These are phyloP conservation scores for Chaetomium fimeti DNA, from an alignment of 495 filamentous ascomycete genomes.

Conservation along the genomic window DNA sequence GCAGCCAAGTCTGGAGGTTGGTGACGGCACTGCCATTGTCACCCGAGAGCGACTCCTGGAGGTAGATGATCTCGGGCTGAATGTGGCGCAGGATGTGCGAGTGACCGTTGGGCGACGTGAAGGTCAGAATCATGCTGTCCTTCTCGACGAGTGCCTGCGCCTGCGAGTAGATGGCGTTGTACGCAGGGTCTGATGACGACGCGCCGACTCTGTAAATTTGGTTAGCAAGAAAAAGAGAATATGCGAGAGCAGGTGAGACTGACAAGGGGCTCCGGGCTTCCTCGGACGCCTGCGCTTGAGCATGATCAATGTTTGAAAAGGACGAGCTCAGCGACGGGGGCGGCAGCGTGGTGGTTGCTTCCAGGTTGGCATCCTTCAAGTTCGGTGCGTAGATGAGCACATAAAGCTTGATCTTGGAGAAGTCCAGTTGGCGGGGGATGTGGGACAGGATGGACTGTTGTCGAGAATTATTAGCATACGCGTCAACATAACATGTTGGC, in stretches of 20 bases:
- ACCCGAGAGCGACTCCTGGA: constrained; percentile 76
- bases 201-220: constrained; percentile 30
- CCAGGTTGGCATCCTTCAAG: constrained; percentile 62
- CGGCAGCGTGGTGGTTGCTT: constrained; percentile 49
- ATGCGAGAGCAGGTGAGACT: constrained; percentile 24
- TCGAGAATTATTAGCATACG: not conserved
- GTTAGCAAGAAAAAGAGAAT: constrained; percentile 8
- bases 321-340: constrained; percentile 74
- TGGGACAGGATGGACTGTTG: constrained; percentile 83
- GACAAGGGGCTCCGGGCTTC: constrained; percentile 56
- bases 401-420: constrained; percentile 68
- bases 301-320: constrained; percentile 79
- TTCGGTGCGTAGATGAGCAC: constrained; percentile 84
- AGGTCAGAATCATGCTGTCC: constrained; percentile 81
- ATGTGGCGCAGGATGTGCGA: constrained; percentile 82
- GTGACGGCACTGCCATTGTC: constrained; percentile 65
- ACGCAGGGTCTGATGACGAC: constrained; percentile 53
- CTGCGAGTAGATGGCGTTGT: constrained; percentile 73
- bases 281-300: constrained; percentile 66
- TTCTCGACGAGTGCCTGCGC: constrained; percentile 75
- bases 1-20: constrained; percentile 78
- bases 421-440: constrained; percentile 70
- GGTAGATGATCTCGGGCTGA: constrained; percentile 76
- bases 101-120: constrained; percentile 73
- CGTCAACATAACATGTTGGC: constrained; percentile 23